Base-by-base conservation (phyloP, 805 yeast genomes). In the Wickerhamiella allomyrinae region DNA sequence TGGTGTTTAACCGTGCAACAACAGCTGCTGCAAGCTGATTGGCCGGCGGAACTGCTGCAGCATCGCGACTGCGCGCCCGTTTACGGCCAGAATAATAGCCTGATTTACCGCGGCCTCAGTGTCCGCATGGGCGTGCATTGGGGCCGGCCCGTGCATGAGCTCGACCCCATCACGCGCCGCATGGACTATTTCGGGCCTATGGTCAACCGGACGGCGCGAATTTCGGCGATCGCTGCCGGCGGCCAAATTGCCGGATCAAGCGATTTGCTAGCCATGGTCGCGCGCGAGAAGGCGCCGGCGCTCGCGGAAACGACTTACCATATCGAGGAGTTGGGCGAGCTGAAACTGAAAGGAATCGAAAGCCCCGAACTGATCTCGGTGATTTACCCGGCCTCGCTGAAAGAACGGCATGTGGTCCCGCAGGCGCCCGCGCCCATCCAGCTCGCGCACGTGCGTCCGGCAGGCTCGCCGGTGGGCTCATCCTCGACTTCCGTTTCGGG, bases 121-220 rank as follows among this genome's bases (percentile, higher is more conserved):
- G 99, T 91, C 8, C 73, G 99, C 56, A 91, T 91, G 97, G 99
- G 99, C 46, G 74, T 85, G 34, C 97, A 91, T 60, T 91, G 97
- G 94, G 99, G 99, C 48, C 70, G 80, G 1, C 97, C 99, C 0
- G 96, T 89, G 34, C 84, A 94, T 54, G 99, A 91, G 59, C 73
- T 80, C 7, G 99, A 91, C 65, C 79, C 89, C 46, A 87, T 87
- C 41, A 91, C 98, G 0, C 76, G 86, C 51, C 76, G 99, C 66
- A 91, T 91, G 98, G 99, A 91, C 63, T 91, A 91, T 61, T 81
- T 91, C 53, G 99, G 99, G 0, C 98, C 99, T 0, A 87, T 91
- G 86, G 99, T 91, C 24, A 91, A 91, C 55, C 71, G 95, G 40
- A 84, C 99, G 1, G 79, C 97, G 1, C 71, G 99, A 54, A 89